Base-by-base conservation (phyloP, 2,329 filamentous ascomycete species). In the Chaetothyriales sp. region DNA sequence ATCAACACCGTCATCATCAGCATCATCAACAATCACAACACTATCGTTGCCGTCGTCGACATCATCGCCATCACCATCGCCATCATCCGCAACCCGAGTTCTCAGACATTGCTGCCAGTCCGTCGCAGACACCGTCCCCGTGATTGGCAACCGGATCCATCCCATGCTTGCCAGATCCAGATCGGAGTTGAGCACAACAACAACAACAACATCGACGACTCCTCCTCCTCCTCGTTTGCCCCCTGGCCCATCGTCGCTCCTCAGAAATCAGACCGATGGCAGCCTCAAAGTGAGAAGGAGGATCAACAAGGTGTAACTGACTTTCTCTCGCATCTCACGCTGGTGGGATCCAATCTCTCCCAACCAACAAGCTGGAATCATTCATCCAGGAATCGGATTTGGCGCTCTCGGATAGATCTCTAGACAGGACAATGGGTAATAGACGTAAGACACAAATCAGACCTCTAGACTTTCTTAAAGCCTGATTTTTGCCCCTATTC, bases 401-500 rank as follows among this genome's bases (percentile, higher is more conserved):
- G 22, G 22, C 22, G 32, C 32, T 4, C 32, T 39, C 12, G 10
- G 32, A 15, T 39, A 39, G 10, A 15, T 15, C 12, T 15, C 12
- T 39, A 15, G 15, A 15, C 7, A 1, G 18, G 5, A 18, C 32
- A 25, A 48, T n/a, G 18, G 18, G 46, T 18, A 10, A 25, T 46
- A 19, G 25, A 20, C 25, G n/a, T n/a, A n/a, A 46, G 45, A 20
- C 26, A 46, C 26, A 44, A 44, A 53, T 52, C 44, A 45, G 43
- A 47, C 44, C 36, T 19, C 25, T 47, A 10, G n/a, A 18, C 45
- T 3, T 43, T 51, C 50, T 68, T 61, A 80, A 44, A 77, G 59
- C 48, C 70, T 68, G 25, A 85, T 73, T 58, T 73, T 78, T 3
- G 85, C 83, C 10, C 80, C 82, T 56, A 90, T 85, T 0, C 83